Evolutionary conservation across 106 monocot species (phyloP).

Genomic region (Vanilla planifolia): DNA sequence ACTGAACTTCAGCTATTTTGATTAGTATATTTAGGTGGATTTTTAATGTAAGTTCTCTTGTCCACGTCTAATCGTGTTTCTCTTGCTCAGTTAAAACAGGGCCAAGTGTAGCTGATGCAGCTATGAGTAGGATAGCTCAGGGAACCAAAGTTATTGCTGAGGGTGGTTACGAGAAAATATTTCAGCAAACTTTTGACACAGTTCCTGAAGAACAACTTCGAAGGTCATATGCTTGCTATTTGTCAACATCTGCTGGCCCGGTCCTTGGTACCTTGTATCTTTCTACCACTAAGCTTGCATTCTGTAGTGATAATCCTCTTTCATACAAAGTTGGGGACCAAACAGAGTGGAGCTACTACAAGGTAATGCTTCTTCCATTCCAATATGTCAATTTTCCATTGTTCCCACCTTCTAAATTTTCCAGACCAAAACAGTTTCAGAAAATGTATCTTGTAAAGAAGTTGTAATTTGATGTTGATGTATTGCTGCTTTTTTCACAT

Average conservation of each 20-base stretch:
- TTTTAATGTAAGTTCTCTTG: too few relatives aligned
- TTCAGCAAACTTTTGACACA: slow-evolving; percentile 18
- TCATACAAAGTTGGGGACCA: slow-evolving; percentile 16
- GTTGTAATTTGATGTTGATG: too few relatives aligned
- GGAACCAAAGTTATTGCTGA: slow-evolving; percentile 21
- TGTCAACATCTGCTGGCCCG: slow-evolving; percentile 25
- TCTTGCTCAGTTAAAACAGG: slow-evolving; percentile 15
- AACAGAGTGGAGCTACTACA: slow-evolving; percentile 27
- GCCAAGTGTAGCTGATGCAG: slow-evolving; percentile 21
- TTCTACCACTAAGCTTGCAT: slow-evolving; percentile 20
- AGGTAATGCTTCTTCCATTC: slow-evolving; percentile 4
- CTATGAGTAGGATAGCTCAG: slow-evolving; percentile 20
- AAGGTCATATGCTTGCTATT: slow-evolving; percentile 14
- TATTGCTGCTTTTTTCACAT: too few relatives aligned
- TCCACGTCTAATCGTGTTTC: background rate
- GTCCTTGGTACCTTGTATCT: slow-evolving; percentile 21
- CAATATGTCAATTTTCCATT: background rate
- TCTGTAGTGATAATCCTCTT: slow-evolving; percentile 25
- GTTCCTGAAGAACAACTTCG: slow-evolving; percentile 19
- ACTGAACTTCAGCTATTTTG: too few relatives aligned
- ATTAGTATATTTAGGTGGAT: too few relatives aligned
- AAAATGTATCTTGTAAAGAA: too few relatives aligned
- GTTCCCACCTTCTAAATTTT: too few relatives aligned
- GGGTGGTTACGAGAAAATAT: slow-evolving; percentile 25
- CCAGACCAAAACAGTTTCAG: too few relatives aligned